Base-by-base conservation (phyloP, 768 basidiomycete species). In the Agaricus subrufescens region DNA sequence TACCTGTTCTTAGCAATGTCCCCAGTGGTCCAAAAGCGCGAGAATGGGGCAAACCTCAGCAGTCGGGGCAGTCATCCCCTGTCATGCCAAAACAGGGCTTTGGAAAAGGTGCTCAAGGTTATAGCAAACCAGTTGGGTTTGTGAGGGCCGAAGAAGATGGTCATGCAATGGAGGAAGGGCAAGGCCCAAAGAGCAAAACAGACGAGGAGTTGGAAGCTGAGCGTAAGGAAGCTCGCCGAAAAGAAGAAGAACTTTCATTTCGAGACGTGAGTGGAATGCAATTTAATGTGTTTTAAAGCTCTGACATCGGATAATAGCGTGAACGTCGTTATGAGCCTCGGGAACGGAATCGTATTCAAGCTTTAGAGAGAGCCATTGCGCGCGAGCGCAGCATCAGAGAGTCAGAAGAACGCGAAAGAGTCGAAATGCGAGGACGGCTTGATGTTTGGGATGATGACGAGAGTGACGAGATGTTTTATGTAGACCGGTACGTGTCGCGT, bases 361-460 rank as follows among this genome's bases (percentile, higher is more conserved):
- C 84, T 3, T 75, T 94, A 9, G 91, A 93, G 62, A 83, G 91
- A 3, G 77, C 86, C 0, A 85, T 93, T 49, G 77, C 83, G 8
- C 82, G 90, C 14, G 87, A 93, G 55, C 80, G 82, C 5, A 79
- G 81, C 3, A 80, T 85, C 38, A 82, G 79, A 47, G 90, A 93
- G 57, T 84, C 85, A 10, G 89, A 94, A 67, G 88, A 90, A 27
- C 83, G 86, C 7, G 91, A 94, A 61, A 79, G 84, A 6, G 67
- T 85, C 12, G 91, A 96, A 65, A 89, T 91, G 79, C 83, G 86
- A 29, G 81, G 85, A 6, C 80, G 86, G 1, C 80, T 94, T 53
- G 92, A 95, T 61, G 78, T 95, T 5, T 94, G 93, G 85, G 92
- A 96, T 64, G 90, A 92, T 58, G 95, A 96, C 56, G 87, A 91